These are phyloP conservation scores for Vittaforma corneae DNA, from an alignment of 371 early-diverging fungal species.

Conservation along the genomic window DNA sequence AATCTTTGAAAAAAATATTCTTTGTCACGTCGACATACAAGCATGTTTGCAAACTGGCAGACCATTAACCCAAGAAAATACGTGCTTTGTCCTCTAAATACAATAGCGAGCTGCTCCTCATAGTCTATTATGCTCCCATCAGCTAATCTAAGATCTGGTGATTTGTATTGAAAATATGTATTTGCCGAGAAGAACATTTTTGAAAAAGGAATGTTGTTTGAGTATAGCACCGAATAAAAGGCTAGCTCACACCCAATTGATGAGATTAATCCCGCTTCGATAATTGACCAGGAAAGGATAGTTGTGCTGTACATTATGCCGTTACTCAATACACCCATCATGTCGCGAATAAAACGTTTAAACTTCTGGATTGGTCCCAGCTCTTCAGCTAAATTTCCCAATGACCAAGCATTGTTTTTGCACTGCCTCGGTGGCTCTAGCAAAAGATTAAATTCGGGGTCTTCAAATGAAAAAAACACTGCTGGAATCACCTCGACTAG, in stretches of 20 bases:
- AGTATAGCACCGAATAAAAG: constrained; percentile 66
- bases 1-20: constrained; percentile 64
- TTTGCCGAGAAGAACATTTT: constrained; percentile 60
- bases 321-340: not conserved
- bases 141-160: constrained; percentile 33
- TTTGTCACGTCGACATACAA: constrained; percentile 71
- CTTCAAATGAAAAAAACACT: constrained; percentile 78
- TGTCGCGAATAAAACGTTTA: not conserved
- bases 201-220: constrained; percentile 57
- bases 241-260: constrained; percentile 64
- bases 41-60: constrained; percentile 75
- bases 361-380: not conserved
- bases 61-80: constrained; percentile 70
- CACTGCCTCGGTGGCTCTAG: constrained; percentile 71
- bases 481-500: constrained; percentile 77
- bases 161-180: constrained; percentile 60
- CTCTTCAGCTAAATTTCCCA: not conserved
- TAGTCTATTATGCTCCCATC: constrained; percentile 58
- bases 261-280: constrained; percentile 71
- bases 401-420: constrained; percentile 58
- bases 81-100: constrained; percentile 65
- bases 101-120: constrained; percentile 60
- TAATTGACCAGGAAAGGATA: constrained; percentile 69
- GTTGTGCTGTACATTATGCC: not conserved
- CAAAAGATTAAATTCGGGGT: constrained; percentile 75